Base-by-base conservation (phyloP, 2,329 filamentous ascomycete species). In the Fusarium camptoceras region DNA sequence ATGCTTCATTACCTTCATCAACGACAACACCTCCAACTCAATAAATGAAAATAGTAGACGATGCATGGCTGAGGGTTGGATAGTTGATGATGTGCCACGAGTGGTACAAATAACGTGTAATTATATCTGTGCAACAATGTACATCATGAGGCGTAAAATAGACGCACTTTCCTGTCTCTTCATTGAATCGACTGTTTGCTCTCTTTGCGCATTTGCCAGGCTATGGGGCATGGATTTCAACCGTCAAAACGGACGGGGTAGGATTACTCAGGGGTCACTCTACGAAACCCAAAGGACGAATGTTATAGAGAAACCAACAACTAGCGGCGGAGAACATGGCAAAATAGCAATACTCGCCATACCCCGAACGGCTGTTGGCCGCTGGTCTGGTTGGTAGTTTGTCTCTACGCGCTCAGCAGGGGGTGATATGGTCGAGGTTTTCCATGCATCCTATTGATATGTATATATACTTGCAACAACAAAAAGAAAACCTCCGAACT, bases 121-220 rank as follows among this genome's bases (percentile, higher is more conserved):
- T 76, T 77, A 77, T 78, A 77, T 68, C 64, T 77, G 71, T 75
- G 71, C 68, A 75, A 63, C 65, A 69, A 70, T 77, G 74, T 78
- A 78, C 71, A 77, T 78, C 71, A 77, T 66, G 70, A 76, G 64
- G 68, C 71, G 69, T 70, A 75, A 74, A 75, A 75, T 69, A 75
- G 64, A 76, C 72, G 59, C 69, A 71, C 64, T 66, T 72, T 53
- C 59, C 57, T 75, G 64, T 71, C 70, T 59, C 53, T 65, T 65
- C 24, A 37, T 25, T 24, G 6, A 47, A 37, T 28, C 20, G 27
- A 42, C 34, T 16, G 11, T 8, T 31, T 28, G 27, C 16, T 42
- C 8, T 34, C 20, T 18, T 28, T 15, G 24, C 39, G 30, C 14
- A 8, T 27, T n/a, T 28, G n/a, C 14, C 18, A 55, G 22, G 41